These are phyloP conservation scores for Kurtzmaniella quercitrusa DNA, from an alignment of 1,139 yeast species.

Conservation along the genomic window DNA sequence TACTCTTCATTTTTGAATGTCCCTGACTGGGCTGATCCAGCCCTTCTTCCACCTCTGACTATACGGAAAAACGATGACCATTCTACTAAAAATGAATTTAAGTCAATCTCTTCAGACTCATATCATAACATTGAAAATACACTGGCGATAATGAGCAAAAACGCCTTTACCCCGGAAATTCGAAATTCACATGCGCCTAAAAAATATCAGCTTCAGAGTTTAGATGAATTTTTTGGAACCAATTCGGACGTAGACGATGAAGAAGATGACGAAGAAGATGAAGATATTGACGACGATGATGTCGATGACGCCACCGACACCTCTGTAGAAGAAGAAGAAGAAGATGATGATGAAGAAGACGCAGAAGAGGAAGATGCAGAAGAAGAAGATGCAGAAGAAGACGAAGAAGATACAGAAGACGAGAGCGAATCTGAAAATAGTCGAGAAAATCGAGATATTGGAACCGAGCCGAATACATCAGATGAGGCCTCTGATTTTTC, in stretches of 20 bases:
- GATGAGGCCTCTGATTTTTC: constrained; percentile 1
- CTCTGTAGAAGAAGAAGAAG: constrained; percentile 22
- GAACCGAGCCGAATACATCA: background rate
- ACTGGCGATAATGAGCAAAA: background rate
- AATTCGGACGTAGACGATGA: constrained; percentile 32
- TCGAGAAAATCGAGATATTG: constrained; percentile 13
- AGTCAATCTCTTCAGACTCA: constrained; percentile 17
- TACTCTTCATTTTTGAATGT: constrained; percentile 21
- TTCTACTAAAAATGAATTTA: constrained; percentile 9
- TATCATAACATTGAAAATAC: background rate
- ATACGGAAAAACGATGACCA: constrained; percentile 33
- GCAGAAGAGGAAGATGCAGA: constrained; percentile 20
- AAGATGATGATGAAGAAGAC: constrained; percentile 22
- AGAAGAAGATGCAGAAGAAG: constrained; percentile 18
- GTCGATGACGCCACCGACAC: constrained; percentile 22
- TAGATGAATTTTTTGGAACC: constrained; percentile 77
- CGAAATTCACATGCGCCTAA: constrained; percentile 9
- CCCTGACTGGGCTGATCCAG: constrained; percentile 34
- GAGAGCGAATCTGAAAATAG: constrained; percentile 24
- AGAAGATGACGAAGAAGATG: constrained; percentile 11
- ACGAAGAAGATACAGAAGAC: too few species aligned
- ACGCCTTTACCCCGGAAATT: background rate
- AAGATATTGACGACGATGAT: constrained; percentile 15
- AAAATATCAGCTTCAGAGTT: constrained; percentile 60
- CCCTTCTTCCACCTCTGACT: constrained; percentile 28